These are phyloP conservation scores for Myotisia sp. DNA, from an alignment of 2,329 filamentous ascomycete genomes.

Conservation along the genomic window DNA sequence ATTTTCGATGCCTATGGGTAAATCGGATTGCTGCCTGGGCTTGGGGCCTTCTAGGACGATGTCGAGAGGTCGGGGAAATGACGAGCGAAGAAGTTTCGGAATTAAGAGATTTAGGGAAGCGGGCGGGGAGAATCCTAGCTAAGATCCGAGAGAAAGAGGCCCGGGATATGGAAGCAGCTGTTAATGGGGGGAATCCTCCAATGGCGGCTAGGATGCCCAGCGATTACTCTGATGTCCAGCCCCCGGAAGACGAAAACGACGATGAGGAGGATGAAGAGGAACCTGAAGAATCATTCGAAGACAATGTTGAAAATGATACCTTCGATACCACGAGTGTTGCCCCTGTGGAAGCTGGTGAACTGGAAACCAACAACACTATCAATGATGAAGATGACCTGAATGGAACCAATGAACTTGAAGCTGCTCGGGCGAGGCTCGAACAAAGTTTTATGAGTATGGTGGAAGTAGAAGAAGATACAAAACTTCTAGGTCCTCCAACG, in stretches of 20 bases:
- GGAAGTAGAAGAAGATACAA: too few relatives aligned
- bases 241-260: slow-evolving; percentile 13
- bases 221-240: too few relatives aligned
- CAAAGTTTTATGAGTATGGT: too few relatives aligned
- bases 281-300: neutral
- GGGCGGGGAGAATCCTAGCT: slow-evolving; percentile 42
- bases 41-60: slow-evolving; percentile 65
- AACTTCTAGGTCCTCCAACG: too few relatives aligned
- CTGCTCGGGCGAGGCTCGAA: slow-evolving; percentile 36
- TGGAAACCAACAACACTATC: too few relatives aligned
- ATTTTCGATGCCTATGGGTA: slow-evolving; percentile 44
- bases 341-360: neutral
- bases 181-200: too few relatives aligned
- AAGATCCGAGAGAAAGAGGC: slow-evolving; percentile 34
- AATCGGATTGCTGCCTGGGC: slow-evolving; percentile 65
- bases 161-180: slow-evolving; percentile 9
- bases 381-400: neutral
- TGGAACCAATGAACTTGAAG: slow-evolving; percentile 29
- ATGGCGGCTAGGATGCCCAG: too few relatives aligned
- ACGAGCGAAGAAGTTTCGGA: slow-evolving; percentile 60
- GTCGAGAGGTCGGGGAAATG: slow-evolving; percentile 61
- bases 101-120: slow-evolving; percentile 65
- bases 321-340: neutral
- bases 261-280: slow-evolving; percentile 6
- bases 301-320: neutral